phyloP scores from a whole-genome alignment of 2,329 filamentous ascomycete genomes.

The Alternaria triticina region DNA sequence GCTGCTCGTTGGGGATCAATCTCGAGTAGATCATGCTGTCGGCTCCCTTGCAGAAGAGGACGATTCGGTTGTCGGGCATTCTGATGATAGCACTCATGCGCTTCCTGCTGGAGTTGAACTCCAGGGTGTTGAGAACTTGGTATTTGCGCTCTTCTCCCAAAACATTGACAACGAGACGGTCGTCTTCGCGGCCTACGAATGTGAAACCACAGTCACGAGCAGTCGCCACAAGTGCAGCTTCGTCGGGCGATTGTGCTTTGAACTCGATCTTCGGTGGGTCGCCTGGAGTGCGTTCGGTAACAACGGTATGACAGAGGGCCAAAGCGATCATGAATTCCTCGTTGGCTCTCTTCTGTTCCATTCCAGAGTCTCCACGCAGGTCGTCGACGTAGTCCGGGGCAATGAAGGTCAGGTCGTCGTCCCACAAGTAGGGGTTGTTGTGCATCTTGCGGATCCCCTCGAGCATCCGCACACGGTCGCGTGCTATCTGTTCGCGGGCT shows the following conservation, averaged over 20 bases:
- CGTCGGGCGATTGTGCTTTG: constrained; percentile 96
- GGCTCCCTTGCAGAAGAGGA: constrained; percentile 95
- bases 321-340: constrained; percentile 93
- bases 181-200: constrained; percentile 78
- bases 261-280: constrained; percentile 90
- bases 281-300: constrained; percentile 87
- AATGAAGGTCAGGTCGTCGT: constrained; percentile 90
- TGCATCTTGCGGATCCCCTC: constrained; percentile 75
- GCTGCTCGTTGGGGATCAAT: constrained; percentile 82
- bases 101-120: constrained; percentile 97
- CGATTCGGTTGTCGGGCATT: constrained; percentile 89
- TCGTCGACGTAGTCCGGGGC: constrained; percentile 89
- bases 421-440: constrained; percentile 88
- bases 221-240: constrained; percentile 91
- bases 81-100: constrained; percentile 96
- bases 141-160: constrained; percentile 86
- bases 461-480: constrained; percentile 76
- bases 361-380: constrained; percentile 76
- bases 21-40: constrained; percentile 97
- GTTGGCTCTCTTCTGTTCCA: constrained; percentile 77
- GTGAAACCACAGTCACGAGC: constrained; percentile 96
- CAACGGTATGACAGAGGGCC: constrained; percentile 95
- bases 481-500: constrained; percentile 78
- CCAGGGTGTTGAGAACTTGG: constrained; percentile 88
- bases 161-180: constrained; percentile 84